Evolutionary conservation across 1,284 basidiomycete genomes (phyloP), one percentile per base, ranked within the genome.

Genomic region (Melampsora abietis-canadensis): DNA sequence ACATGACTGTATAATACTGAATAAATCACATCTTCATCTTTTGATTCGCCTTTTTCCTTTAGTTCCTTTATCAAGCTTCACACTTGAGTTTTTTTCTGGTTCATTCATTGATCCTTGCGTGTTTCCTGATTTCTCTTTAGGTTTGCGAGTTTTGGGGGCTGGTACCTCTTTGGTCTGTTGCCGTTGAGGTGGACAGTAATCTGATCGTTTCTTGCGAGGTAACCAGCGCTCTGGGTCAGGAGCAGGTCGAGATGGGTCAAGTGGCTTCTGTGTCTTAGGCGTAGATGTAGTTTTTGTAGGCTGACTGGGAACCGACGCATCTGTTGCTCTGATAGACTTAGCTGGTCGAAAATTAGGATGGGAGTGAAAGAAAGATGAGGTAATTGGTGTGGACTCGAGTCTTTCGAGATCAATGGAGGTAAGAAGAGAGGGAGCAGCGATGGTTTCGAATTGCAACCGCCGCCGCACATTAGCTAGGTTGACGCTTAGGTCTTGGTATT

Each of bases 191-290:
- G 40, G 40, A 12, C 40, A 10, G 14, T 40, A 14, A 40, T 40
- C 40, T 40, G 40, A 40, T 8, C 34, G 34, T 37, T 37, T 37
- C 34, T 37, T 37, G 10, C 68, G 68, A 10, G 68, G 60, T 31
- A 70, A 46, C 68, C 68, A 63, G 30, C 60, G 68, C 19, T 70
- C 68, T 34, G 68, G 68, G 40, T 70, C 68, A 14, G 68, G 68
- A 5, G 68, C 59, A 31, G 68, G 68, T 31, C 68, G 21, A 34
- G 59, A 47, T 44, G 68, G 68, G 44, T 69, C 68, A 48, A 69
- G 60, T 21, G 68, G 68, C 21, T 69, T 69, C 24, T n/a, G 31
- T 6, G 34, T 3, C 54, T 70, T 70, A 4, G 47, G 4, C 17
- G 44, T 61, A 4, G 60, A 21, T 27, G 59, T 10, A 46, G 40